Base-by-base conservation (phyloP, 345 rosid genomes). In the Brassica incana region DNA sequence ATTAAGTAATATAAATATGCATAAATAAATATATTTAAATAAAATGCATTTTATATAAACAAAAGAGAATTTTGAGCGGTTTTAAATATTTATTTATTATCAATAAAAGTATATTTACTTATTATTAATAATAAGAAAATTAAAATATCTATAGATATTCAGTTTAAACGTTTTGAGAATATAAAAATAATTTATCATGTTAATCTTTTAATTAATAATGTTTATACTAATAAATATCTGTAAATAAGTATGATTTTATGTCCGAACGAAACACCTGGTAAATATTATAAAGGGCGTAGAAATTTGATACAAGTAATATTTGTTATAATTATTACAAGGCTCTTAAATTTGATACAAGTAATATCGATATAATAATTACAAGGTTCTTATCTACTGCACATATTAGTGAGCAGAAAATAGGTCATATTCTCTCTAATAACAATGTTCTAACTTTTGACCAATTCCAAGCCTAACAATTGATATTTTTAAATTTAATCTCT, bases 391-490 rank as follows among this genome's bases (percentile, higher is more conserved):
- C 67, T 64, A 32, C 5, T 20, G 33, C 8, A 74, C 20, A 12
- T 5, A 15, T 29, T 3, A 11, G 71, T 18, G 16, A 48, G n/a
- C 68, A 45, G 50, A 32, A 30, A 14, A 2, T 8, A 54, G 29
- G 27, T 75, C 65, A 50, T 66, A 65, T 75, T 52, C 38, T 52
- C 56, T 50, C 9, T 75, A 54, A 20, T 75, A 23, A 15, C 29
- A 54, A n/a, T 75, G 52, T 52, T 59, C 25, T 32, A 66, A 5
- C 78, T 67, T 66, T 75, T 75, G 78, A 56, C 72, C 30, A 66
- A 11, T 14, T 65, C 72, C 11, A 52, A 75, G 27, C 8, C 11
- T 14, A 65, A 66, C 65, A 35, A 23, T 23, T 12, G 23, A 29
- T 12, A 33, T 0, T 74, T 18, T 12, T 2, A 8, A 64, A 48